Percentiles rank a stretch among this genome's conserved stretches.
phyloP scores from a whole-genome alignment of 805 yeast species.

The Naumovozyma castellii region DNA sequence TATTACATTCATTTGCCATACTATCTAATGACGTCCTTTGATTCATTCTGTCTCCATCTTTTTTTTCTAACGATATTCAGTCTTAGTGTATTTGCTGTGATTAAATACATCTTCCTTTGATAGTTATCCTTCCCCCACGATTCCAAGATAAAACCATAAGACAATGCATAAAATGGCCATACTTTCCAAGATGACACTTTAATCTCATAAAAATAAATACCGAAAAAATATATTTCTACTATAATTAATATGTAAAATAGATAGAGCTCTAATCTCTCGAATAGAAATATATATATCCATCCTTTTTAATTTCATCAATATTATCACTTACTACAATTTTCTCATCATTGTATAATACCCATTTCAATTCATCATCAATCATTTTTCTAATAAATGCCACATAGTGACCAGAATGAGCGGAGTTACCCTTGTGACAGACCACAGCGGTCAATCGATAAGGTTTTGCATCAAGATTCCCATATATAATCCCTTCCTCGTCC shows the following conservation, averaged over 20 bases:
- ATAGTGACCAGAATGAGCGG: slow-evolving; percentile 88
- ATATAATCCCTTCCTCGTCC: slow-evolving; percentile 1
- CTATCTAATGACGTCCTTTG: slow-evolving; percentile 35
- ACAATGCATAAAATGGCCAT: background rate
- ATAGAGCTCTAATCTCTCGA: slow-evolving; percentile 5
- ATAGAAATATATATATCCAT: slow-evolving; percentile 39
- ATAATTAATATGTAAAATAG: no score
- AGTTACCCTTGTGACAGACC: slow-evolving; percentile 81
- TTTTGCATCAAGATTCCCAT: slow-evolving; percentile 11
- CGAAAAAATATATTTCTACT: no score
- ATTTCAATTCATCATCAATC: slow-evolving; percentile 33
- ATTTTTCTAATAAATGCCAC: slow-evolving; percentile 58
- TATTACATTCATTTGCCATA: slow-evolving; percentile 38
- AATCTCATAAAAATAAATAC: background rate
- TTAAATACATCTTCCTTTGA: slow-evolving; percentile 23
- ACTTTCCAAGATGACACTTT: no score
- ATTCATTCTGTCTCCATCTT: slow-evolving; percentile 33
- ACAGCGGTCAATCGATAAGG: slow-evolving; percentile 44
- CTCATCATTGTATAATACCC: slow-evolving; percentile 86
- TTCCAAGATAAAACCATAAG: background rate
- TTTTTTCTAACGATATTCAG: slow-evolving; percentile 32
- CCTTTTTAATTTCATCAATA: slow-evolving; percentile 36
- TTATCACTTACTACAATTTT: slow-evolving; percentile 56
- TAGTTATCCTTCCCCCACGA: background rate
- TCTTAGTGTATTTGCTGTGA: slow-evolving; percentile 32